Evolutionary conservation across 2,329 filamentous ascomycete genomes (phyloP).

Genomic region (Nigrospora osmanthi): DNA sequence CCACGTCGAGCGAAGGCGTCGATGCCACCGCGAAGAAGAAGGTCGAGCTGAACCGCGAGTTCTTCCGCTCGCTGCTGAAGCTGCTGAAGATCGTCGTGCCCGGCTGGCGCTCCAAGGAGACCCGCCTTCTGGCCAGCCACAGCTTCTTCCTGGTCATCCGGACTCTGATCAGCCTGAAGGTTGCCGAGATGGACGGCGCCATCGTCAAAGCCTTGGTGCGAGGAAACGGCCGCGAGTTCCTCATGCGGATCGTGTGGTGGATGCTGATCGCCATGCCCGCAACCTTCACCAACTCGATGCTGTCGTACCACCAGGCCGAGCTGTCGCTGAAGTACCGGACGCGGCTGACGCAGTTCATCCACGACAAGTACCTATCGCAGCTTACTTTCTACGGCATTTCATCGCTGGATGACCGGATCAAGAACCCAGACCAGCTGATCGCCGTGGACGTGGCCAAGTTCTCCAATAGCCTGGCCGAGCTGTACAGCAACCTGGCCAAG

Average conservation of each 20-base stretch:
- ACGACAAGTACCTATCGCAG: slow-evolving; percentile 92
- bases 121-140: slow-evolving; percentile 79
- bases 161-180: slow-evolving; percentile 89
- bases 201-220: slow-evolving; percentile 89
- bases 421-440: slow-evolving; percentile 96
- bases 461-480: slow-evolving; percentile 85
- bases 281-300: slow-evolving; percentile 98
- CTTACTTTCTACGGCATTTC: slow-evolving; percentile 98
- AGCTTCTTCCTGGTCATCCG: slow-evolving; percentile 86
- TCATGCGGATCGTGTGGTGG: slow-evolving; percentile 91
- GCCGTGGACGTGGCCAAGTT: slow-evolving; percentile 96
- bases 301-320: slow-evolving; percentile 95
- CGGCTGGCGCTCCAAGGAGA: slow-evolving; percentile 81
- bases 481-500: slow-evolving; percentile 95
- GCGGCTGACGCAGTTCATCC: slow-evolving; percentile 86
- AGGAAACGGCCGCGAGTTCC: slow-evolving; percentile 83
- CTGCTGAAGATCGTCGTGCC: slow-evolving; percentile 84
- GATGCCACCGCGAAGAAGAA: slow-evolving; percentile 42
- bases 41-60: slow-evolving; percentile 86
- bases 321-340: slow-evolving; percentile 89
- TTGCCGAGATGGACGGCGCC: slow-evolving; percentile 89
- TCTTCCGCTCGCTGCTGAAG: slow-evolving; percentile 65
- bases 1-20: slow-evolving; percentile 32
- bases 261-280: slow-evolving; percentile 95
- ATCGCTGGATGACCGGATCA: slow-evolving; percentile 92